phyloP scores from a whole-genome alignment of 75 land plant species.

The Isoetes taiwanensis region DNA sequence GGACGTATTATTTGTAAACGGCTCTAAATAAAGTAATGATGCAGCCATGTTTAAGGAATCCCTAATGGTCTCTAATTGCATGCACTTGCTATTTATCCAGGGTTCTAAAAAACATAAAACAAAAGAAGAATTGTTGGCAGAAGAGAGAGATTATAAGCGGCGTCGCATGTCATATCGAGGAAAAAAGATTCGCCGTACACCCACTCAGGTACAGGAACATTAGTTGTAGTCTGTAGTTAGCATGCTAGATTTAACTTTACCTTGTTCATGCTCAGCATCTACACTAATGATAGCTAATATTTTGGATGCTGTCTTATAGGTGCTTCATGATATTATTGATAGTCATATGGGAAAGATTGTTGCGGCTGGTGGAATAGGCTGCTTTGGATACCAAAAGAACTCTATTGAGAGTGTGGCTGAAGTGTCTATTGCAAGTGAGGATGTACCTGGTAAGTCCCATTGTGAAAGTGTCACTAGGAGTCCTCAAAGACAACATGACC shows the following conservation, averaged over 20 bases:
- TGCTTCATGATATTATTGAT: constrained; percentile 71
- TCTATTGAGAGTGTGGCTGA: too few species aligned
- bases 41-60: too few species aligned
- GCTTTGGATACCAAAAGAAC: too few species aligned
- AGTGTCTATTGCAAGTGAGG: too few species aligned
- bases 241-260: neutral
- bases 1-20: too few species aligned
- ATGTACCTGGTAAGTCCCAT: too few species aligned
- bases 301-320: constrained; percentile 28
- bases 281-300: neutral
- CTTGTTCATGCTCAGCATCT: constrained; percentile 1
- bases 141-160: constrained; percentile 91
- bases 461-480: too few species aligned
- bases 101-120: constrained; percentile 44
- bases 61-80: too few species aligned
- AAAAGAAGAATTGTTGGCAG: constrained; percentile 81
- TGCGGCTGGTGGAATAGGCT: constrained; percentile 71
- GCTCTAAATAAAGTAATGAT: too few species aligned
- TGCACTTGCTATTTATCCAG: constrained; percentile 23
- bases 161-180: constrained; percentile 94
- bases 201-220: constrained; percentile 38
- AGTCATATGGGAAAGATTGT: constrained; percentile 82
- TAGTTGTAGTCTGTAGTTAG: neutral
- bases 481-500: too few species aligned
- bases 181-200: constrained; percentile 66